Conservation (phyloP, 1,284 basidiomycete genomes). For the Apiotrichum akiyoshidainum region DNA sequence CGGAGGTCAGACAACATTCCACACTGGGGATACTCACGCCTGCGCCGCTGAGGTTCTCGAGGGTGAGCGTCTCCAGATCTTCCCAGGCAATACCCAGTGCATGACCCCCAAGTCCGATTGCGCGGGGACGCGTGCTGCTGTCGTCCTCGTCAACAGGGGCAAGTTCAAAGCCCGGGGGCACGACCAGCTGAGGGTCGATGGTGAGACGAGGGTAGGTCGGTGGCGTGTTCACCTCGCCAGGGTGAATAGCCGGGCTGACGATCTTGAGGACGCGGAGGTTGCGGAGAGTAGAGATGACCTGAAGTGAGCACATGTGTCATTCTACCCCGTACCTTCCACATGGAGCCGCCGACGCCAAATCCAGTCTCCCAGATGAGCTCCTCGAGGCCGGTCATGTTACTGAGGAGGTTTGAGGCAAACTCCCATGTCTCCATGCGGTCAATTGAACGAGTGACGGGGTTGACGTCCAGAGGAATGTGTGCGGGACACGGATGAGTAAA, state of each 20-base stretch:
- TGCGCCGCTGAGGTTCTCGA: conserved; percentile 10
- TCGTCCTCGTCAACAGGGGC: not conserved
- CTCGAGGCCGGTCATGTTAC: conserved; percentile 8
- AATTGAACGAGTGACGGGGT: conserved; percentile 8
- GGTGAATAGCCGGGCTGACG: conserved; percentile 9
- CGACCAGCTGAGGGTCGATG: conserved; percentile 8
- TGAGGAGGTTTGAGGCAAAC: conserved; percentile 12
- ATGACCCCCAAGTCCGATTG: conserved; percentile 11
- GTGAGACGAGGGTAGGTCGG: conserved; percentile 15
- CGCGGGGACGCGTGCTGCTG: conserved; percentile 3
- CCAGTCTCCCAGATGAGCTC: conserved; percentile 20
- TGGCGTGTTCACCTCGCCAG: not conserved
- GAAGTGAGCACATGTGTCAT: not conserved
- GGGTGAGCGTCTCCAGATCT: conserved; percentile 23
- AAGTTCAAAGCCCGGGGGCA: conserved; percentile 3
- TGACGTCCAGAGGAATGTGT: conserved; percentile 9
- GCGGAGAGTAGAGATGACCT: conserved; percentile 12
- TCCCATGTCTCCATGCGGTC: conserved; percentile 19
- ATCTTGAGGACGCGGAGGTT: conserved; percentile 10
- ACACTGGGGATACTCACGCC: conserved; percentile 21
- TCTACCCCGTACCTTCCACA: conserved; percentile 12
- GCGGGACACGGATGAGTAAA: conserved; percentile 18
- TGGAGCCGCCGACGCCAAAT: conserved; percentile 13
- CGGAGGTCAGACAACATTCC: conserved; percentile 2
- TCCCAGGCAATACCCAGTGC: conserved; percentile 32